Evolutionary conservation across 305 asterid species (phyloP), one percentile per base, ranked within the genome.

Genomic region (Lippia alba): DNA sequence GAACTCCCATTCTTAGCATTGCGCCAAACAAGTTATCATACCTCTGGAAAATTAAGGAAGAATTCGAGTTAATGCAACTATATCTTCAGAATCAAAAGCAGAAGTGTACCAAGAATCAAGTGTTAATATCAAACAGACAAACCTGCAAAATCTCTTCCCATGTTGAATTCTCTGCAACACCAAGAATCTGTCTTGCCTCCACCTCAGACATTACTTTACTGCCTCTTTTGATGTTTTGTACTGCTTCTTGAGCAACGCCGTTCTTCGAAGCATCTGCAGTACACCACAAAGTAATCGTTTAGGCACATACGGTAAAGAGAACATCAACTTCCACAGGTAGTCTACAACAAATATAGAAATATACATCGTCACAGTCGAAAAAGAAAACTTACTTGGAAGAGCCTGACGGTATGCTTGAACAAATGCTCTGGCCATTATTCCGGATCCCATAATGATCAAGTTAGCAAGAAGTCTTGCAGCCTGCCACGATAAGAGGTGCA

Each of bases 321-420:
- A 46, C 32, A 54, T 34, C 71, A 62, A 70, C 30, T n/a, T n/a
- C n/a, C n/a, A n/a, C n/a, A n/a, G n/a, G n/a, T n/a, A n/a, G n/a
- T n/a, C n/a, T n/a, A n/a, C n/a, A n/a, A n/a, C n/a, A n/a, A n/a
- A n/a, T n/a, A n/a, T n/a, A n/a, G n/a, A n/a, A n/a, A n/a, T n/a
- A n/a, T n/a, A n/a, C n/a, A n/a, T n/a, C n/a, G 62, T 74, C 58
- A 58, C 54, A 76, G 20, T 61, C 24, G 19, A 30, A 57, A 32
- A 48, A 63, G 30, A 24, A 24, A 70, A 60, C 44, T 75, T 93
- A 92, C 98, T 92, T 61, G 89, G 81, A 67, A 92, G 81, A 58
- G 98, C 98, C 78, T 92, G 96, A 46, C 95, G 94, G 84, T 90
- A 90, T 61, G 98, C 98, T 83, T 87, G 97, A 49, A 77, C 80